Percentiles rank a stretch among this genome's conserved stretches.
Evolutionary conservation across 2,329 filamentous ascomycete genomes (phyloP).

Genomic region (Aspergillus hiratsukae): DNA sequence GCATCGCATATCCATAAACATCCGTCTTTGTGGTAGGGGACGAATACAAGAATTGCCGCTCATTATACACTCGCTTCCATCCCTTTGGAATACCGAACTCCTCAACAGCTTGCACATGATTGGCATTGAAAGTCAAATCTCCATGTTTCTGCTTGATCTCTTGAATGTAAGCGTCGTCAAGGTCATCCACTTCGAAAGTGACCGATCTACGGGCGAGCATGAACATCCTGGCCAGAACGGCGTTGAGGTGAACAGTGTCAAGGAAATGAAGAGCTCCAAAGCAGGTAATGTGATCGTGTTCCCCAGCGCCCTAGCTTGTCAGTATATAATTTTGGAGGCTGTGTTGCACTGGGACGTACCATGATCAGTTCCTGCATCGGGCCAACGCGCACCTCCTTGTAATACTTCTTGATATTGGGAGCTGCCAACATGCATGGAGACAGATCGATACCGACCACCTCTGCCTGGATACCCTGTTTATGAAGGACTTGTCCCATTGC

Average conservation of each 20-base stretch:
- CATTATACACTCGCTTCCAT: neutral
- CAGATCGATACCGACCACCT: neutral
- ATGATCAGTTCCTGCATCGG: conserved; percentile 8
- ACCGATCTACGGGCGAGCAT: conserved; percentile 10
- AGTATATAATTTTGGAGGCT: neutral
- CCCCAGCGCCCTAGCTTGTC: neutral
- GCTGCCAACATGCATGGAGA: neutral
- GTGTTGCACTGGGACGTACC: neutral
- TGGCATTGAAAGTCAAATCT: neutral
- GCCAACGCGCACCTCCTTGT: conserved; percentile 1
- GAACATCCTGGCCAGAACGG: conserved; percentile 7
- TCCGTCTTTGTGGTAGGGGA: neutral
- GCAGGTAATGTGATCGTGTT: conserved; percentile 6
- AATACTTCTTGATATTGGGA: neutral
- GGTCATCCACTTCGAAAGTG: conserved; percentile 2
- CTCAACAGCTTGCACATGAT: neutral
- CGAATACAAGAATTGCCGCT: neutral
- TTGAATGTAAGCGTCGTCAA: neutral
- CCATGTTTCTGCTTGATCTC: neutral
- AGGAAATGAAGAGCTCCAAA: conserved; percentile 7
- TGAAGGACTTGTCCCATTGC: neutral
- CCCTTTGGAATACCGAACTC: conserved; percentile 1
- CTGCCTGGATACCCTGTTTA: neutral
- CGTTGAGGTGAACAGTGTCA: conserved; percentile 1
- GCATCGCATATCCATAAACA: neutral